These are phyloP conservation scores for Penicillium bialowiezense DNA, from an alignment of 495 filamentous ascomycete species.

Conservation along the genomic window DNA sequence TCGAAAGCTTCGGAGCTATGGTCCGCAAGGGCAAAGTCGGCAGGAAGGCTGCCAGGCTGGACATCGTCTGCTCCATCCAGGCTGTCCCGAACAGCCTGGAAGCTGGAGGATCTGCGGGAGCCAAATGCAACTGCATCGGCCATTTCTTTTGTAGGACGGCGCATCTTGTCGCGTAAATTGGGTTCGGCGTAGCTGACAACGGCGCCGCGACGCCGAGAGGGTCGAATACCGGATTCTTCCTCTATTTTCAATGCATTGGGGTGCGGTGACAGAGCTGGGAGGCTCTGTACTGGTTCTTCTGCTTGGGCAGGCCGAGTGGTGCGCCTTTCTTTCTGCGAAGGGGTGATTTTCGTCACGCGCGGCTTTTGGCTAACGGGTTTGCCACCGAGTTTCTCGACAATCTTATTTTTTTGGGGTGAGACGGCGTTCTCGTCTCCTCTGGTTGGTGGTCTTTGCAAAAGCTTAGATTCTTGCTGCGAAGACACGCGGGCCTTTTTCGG, in stretches of 20 bases:
- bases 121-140: slow-evolving; percentile 66
- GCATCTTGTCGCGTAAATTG: slow-evolving; percentile 83
- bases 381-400: slow-evolving; percentile 3
- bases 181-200: slow-evolving; percentile 83
- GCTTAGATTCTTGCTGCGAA: slow-evolving; percentile 13
- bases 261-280: slow-evolving; percentile 1
- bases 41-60: slow-evolving; percentile 1
- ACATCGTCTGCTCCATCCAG: slow-evolving; percentile 15
- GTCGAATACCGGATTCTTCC: slow-evolving; percentile 42
- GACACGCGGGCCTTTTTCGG: slow-evolving; percentile 23
- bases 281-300: slow-evolving; percentile 10
- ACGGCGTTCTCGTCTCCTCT: slow-evolving; percentile 13
- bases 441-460: background rate
- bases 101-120: slow-evolving; percentile 31
- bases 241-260: slow-evolving; percentile 3
- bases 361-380: slow-evolving; percentile 9
- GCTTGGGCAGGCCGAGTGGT: slow-evolving; percentile 4
- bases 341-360: slow-evolving; percentile 1
- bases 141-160: slow-evolving; percentile 71
- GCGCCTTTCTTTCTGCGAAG: slow-evolving; percentile 16
- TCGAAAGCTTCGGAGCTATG: slow-evolving; percentile 2
- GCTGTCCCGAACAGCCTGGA: slow-evolving; percentile 20
- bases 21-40: slow-evolving; percentile 8
- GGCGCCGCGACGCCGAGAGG: slow-evolving; percentile 61
- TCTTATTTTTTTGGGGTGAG: slow-evolving; percentile 18